Evolutionary conservation across 1,139 yeast species (phyloP).

Genomic region (Suhomyces ambrosiae): DNA sequence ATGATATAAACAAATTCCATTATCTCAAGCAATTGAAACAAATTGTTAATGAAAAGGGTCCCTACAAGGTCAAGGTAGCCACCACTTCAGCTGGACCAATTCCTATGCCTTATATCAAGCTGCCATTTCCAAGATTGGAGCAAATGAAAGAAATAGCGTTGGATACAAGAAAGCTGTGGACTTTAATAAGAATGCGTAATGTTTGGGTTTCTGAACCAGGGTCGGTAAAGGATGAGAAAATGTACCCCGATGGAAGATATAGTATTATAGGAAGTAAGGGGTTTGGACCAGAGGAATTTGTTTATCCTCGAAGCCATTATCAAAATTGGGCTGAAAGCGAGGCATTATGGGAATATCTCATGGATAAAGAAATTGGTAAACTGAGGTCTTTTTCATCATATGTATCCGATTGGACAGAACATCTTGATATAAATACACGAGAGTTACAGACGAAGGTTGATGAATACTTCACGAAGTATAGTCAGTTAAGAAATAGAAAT

Average conservation of each 20-base stretch:
- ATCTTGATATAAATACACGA: slow-evolving; percentile 24
- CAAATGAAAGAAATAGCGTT: slow-evolving; percentile 33
- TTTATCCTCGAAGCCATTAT: slow-evolving; percentile 34
- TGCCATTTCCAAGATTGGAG: slow-evolving; percentile 27
- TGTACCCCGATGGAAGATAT: slow-evolving; percentile 29
- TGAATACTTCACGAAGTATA: slow-evolving; percentile 21
- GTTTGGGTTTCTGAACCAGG: slow-evolving; percentile 31
- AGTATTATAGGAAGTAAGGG: slow-evolving; percentile 34
- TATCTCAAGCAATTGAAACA: slow-evolving; percentile 23
- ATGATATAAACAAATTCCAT: slow-evolving; percentile 35
- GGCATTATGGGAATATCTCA: slow-evolving; percentile 39
- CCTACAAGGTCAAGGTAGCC: slow-evolving; percentile 35
- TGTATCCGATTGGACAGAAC: slow-evolving; percentile 26
- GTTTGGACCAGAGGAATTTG: slow-evolving; percentile 28
- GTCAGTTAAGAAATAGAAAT: slow-evolving; percentile 16
- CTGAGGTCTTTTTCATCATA: neutral
- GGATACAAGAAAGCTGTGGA: slow-evolving; percentile 35
- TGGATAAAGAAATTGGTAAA: slow-evolving; percentile 9
- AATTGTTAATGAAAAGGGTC: slow-evolving; percentile 39
- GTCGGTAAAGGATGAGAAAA: slow-evolving; percentile 17
- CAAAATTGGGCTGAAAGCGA: slow-evolving; percentile 33
- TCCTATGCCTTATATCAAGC: slow-evolving; percentile 30
- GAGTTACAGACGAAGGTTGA: slow-evolving; percentile 19
- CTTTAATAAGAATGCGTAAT: slow-evolving; percentile 23
- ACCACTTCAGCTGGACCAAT: slow-evolving; percentile 37